Percentiles rank a stretch among this genome's conserved stretches.
These are phyloP conservation scores for Fusarium dimerum DNA, from an alignment of 2,329 filamentous ascomycete species.

Conservation along the genomic window DNA sequence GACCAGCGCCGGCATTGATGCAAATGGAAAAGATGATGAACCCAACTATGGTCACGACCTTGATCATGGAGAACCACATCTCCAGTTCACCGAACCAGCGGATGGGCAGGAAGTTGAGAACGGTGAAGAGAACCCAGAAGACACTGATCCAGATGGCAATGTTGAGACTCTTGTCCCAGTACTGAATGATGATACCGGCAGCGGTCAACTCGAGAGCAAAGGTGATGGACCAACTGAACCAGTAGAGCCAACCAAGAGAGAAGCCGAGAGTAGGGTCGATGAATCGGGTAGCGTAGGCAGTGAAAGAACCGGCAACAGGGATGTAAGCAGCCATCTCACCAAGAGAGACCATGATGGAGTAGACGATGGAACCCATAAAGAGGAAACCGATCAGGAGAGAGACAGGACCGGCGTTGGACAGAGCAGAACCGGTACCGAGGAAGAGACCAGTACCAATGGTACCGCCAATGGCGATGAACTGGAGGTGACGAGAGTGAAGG, in stretches of 20 bases:
- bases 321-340: slow-evolving; percentile 78
- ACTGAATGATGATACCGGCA: slow-evolving; percentile 74
- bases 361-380: slow-evolving; percentile 72
- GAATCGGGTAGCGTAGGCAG: slow-evolving; percentile 74
- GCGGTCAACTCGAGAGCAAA: slow-evolving; percentile 73
- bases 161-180: slow-evolving; percentile 64
- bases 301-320: slow-evolving; percentile 75
- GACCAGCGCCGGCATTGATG: slow-evolving; percentile 70
- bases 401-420: slow-evolving; percentile 65
- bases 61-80: slow-evolving; percentile 77
- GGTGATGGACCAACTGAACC: slow-evolving; percentile 75
- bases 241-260: slow-evolving; percentile 82
- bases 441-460: slow-evolving; percentile 76
- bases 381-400: slow-evolving; percentile 68
- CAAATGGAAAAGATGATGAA: slow-evolving; percentile 78
- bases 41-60: slow-evolving; percentile 72
- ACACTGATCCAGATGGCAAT: slow-evolving; percentile 73
- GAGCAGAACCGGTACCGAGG: slow-evolving; percentile 64
- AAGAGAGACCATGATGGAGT: slow-evolving; percentile 70
- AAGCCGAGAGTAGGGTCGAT: slow-evolving; percentile 73
- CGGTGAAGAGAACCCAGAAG: slow-evolving; percentile 71
- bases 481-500: slow-evolving; percentile 44
- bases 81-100: slow-evolving; percentile 75
- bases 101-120: slow-evolving; percentile 70
- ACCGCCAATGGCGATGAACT: slow-evolving; percentile 56